A percentile compares a stretch with the other conserved stretches of the same genome.
Evolutionary conservation across 495 filamentous ascomycete genomes (phyloP).

Genomic region (Neurospora sublineolata): DNA sequence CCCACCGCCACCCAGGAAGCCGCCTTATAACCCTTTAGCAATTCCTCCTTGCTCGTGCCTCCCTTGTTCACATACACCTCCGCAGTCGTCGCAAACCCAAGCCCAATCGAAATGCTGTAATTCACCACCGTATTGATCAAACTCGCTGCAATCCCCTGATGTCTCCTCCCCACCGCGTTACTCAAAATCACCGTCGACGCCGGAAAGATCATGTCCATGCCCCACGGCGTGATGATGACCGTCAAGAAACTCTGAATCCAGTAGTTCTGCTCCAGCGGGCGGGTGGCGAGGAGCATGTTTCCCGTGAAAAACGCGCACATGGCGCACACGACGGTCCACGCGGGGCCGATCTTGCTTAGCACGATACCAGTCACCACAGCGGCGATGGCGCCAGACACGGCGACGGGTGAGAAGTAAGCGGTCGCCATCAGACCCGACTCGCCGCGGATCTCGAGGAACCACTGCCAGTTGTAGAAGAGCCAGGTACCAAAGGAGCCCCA

Average conservation of each 20-base stretch:
- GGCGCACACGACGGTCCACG: constrained; percentile 39
- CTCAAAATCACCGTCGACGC: constrained; percentile 29
- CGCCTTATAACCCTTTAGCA: constrained; percentile 27
- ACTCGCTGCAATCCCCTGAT: constrained; percentile 35
- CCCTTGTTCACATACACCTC: constrained; percentile 28
- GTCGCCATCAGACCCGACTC: constrained; percentile 32
- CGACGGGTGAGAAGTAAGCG: constrained; percentile 34
- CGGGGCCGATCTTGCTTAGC: constrained; percentile 28
- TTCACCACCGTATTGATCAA: constrained; percentile 34
- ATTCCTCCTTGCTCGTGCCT: constrained; percentile 19
- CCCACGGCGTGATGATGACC: constrained; percentile 38
- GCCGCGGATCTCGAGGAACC: constrained; percentile 37
- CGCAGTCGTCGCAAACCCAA: constrained; percentile 37
- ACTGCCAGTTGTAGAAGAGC: constrained; percentile 46
- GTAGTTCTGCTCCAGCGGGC: constrained; percentile 37
- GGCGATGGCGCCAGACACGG: constrained; percentile 37
- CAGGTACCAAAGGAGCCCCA: constrained; percentile 55
- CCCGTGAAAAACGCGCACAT: constrained; percentile 38
- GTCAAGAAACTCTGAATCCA: constrained; percentile 35
- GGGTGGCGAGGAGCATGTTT: constrained; percentile 33
- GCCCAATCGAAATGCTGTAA: constrained; percentile 34
- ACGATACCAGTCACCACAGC: constrained; percentile 38
- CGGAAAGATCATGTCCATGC: constrained; percentile 40
- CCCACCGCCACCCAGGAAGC: constrained; percentile 24
- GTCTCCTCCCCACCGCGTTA: constrained; percentile 25